Percentiles rank a stretch among this genome's conserved stretches.
phyloP scores from a whole-genome alignment of 202 grass and related monocot species.

The Hordeum pubiflorum region DNA sequence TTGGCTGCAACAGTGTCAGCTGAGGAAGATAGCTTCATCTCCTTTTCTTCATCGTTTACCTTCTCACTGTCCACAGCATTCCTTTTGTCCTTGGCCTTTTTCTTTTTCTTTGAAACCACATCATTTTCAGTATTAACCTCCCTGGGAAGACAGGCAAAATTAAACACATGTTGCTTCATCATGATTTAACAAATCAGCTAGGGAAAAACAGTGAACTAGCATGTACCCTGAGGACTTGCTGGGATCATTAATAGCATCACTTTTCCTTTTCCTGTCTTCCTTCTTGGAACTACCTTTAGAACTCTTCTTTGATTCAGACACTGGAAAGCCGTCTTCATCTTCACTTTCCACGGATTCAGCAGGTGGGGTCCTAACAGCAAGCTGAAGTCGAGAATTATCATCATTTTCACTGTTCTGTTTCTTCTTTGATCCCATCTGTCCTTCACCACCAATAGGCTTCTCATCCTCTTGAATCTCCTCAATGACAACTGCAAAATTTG shows the following conservation, averaged over 20 bases:
- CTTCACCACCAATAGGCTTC: conserved; percentile 35
- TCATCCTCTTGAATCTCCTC: conserved; percentile 92
- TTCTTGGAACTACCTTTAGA: conserved; percentile 16
- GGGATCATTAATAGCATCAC: conserved; percentile 20
- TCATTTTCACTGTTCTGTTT: conserved; percentile 38
- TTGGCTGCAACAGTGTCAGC: conserved; percentile 35
- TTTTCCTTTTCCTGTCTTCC: conserved; percentile 66
- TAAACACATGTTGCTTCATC: neutral
- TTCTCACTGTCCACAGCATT: conserved; percentile 16
- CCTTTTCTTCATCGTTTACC: conserved; percentile 28
- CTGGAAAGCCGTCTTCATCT: conserved; percentile 95
- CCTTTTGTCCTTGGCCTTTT: conserved; percentile 33
- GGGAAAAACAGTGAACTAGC: neutral
- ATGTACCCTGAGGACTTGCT: conserved; percentile 40
- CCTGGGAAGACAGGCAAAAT: conserved; percentile 17
- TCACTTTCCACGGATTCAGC: conserved; percentile 56
- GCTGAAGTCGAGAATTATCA: conserved; percentile 44
- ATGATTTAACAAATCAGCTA: neutral
- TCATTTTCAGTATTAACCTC: conserved; percentile 30
- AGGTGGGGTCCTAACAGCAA: conserved; percentile 33
- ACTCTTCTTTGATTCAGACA: conserved; percentile 47
- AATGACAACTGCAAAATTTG: conserved; percentile 67
- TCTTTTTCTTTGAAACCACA: conserved; percentile 44
- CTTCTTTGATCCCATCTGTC: conserved; percentile 46
- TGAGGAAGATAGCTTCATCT: conserved; percentile 25